phyloP scores from a whole-genome alignment of 202 grass and related monocot species.

The Eragrostis tef region DNA sequence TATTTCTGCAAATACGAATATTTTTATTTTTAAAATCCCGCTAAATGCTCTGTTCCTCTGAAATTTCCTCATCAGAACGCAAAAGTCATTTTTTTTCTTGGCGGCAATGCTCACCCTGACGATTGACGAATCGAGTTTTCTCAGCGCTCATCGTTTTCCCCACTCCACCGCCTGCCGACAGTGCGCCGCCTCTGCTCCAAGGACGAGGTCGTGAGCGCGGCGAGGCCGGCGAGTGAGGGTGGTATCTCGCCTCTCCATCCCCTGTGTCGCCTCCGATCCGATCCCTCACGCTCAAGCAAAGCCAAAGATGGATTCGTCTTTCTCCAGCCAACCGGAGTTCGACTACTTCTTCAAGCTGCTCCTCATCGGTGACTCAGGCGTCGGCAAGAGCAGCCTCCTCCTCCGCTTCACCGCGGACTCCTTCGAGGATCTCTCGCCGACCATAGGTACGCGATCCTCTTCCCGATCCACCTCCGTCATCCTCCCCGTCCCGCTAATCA shows the following conservation, averaged over 20 bases:
- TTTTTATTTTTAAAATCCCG: too few relatives aligned
- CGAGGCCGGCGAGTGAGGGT: too few relatives aligned
- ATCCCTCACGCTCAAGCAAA: conserved; percentile 5
- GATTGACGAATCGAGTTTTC: too few relatives aligned
- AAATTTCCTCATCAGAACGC: too few relatives aligned
- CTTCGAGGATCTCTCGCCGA: conserved; percentile 91
- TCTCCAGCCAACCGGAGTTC: conserved; percentile 70
- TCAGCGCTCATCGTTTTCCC: too few relatives aligned
- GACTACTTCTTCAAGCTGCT: conserved; percentile 94
- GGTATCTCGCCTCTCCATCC: conserved; percentile 38
- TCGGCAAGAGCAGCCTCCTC: conserved; percentile 94
- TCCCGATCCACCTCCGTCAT: neutral
- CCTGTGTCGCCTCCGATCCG: neutral
- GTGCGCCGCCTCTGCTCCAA: too few relatives aligned
- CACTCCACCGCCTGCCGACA: too few relatives aligned
- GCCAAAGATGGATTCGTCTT: conserved; percentile 64
- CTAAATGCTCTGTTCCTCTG: too few relatives aligned
- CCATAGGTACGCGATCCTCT: conserved; percentile 61
- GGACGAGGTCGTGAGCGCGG: too few relatives aligned
- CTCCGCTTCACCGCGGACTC: conserved; percentile 89
- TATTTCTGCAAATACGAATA: too few relatives aligned
- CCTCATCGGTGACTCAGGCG: conserved; percentile 96
- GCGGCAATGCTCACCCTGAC: too few relatives aligned
- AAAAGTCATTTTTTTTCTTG: too few relatives aligned
- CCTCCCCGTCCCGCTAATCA: neutral